Evolutionary conservation across 495 filamentous ascomycete species (phyloP), one percentile per base, ranked within the genome.

Genomic region (Aspergillus nidulans): DNA sequence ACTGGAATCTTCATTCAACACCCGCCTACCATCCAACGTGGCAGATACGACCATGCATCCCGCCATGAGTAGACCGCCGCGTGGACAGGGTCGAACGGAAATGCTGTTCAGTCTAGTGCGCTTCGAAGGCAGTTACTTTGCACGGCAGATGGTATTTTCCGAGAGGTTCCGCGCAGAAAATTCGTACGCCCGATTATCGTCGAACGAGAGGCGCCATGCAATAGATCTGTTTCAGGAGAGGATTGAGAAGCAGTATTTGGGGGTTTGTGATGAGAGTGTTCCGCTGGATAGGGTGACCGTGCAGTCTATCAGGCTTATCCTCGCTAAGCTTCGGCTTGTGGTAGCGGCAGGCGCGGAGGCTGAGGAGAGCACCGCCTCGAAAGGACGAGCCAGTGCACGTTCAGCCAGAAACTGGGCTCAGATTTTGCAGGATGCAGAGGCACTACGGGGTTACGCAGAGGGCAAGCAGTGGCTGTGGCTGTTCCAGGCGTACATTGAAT

Each of bases 401-500:
- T 3, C 30, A 13, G 6, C 30, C n/a, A 10, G 16, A 16, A 24
- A 1, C 16, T 21, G 30, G 26, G n/a, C 76, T 48, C 82, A 84
- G 32, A 81, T 82, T 16, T 82, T 81, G 44, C 80, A 87, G 40
- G 82, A 56, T 24, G 45, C 55, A 13, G 34, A 46, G 5, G 10
- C 12, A 4, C 20, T 68, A 10, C 53, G 60, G 9, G n/a, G 19
- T 3, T 55, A 61, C 23, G 57, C 63, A 21, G 53, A 50, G 4
- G 56, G 61, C 6, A 54, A 36, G 38, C 53, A 49, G 26, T 69
- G 61, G 66, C 40, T 60, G 3, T 66, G 66, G 89, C 75, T 91
- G n/a, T 90, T 90, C 70, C 81, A 84, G 65, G 90, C 84, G 0
- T 90, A 91, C 63, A 79, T 85, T 10, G 85, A 91, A 56, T 88